Percentiles rank a stretch among this genome's conserved stretches.
These are phyloP conservation scores for Cytospora leucostoma DNA, from an alignment of 2,329 filamentous ascomycete species.

Conservation along the genomic window DNA sequence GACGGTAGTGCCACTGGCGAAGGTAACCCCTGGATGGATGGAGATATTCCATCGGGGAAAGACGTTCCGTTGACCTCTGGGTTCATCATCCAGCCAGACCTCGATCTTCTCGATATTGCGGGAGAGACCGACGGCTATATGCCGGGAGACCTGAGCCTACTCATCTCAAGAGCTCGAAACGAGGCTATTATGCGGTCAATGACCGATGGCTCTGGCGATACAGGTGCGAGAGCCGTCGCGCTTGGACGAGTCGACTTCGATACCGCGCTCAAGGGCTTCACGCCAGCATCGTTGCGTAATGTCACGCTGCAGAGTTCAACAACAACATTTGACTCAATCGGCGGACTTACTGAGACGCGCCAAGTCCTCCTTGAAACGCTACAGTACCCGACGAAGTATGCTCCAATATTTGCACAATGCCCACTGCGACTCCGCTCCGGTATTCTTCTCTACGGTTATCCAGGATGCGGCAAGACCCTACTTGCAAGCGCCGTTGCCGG, in stretches of 20 bases:
- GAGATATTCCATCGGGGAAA: conserved; percentile 55
- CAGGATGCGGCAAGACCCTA: conserved; percentile 94
- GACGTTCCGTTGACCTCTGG: conserved; percentile 44
- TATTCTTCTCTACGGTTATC: conserved; percentile 89
- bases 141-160: conserved; percentile 86
- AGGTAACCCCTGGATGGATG: conserved; percentile 73
- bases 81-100: conserved; percentile 71
- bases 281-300: conserved; percentile 89
- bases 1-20: conserved; percentile 54
- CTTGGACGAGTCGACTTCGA: conserved; percentile 78
- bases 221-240: conserved; percentile 56
- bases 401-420: conserved; percentile 94
- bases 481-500: conserved; percentile 96
- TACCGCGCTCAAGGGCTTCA: conserved; percentile 85
- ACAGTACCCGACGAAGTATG: conserved; percentile 96
- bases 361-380: conserved; percentile 92
- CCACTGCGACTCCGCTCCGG: conserved; percentile 93
- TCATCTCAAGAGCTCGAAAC: conserved; percentile 84
- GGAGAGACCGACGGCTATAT: conserved; percentile 97
- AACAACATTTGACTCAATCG: conserved; percentile 89
- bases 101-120: conserved; percentile 91
- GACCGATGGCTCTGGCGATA: conserved; percentile 48
- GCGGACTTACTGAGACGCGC: conserved; percentile 81
- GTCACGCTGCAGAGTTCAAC: conserved; percentile 92
- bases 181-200: conserved; percentile 90